A percentile compares a stretch with the other conserved stretches of the same genome.
Evolutionary conservation across 176 grass and related monocot species (phyloP).

Genomic region (Oryza coarctata): DNA sequence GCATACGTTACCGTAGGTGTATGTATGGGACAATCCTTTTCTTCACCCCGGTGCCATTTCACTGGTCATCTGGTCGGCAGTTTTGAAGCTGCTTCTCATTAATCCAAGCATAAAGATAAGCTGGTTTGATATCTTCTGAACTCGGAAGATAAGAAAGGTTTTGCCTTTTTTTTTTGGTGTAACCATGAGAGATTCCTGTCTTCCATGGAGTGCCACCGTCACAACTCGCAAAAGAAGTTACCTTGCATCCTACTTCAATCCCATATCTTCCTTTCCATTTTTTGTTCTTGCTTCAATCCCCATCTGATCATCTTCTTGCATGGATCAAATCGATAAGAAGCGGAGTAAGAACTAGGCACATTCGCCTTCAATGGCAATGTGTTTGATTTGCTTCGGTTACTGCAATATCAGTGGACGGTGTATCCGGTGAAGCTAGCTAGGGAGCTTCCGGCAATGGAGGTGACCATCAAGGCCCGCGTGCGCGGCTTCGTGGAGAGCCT

Average conservation of each 20-base stretch:
- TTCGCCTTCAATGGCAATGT: neutral
- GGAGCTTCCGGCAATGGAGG: neutral
- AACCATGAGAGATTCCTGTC: constrained; percentile 40
- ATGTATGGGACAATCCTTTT: constrained; percentile 31
- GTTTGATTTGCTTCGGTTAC: neutral
- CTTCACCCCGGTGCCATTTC: constrained; percentile 15
- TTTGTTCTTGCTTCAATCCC: neutral
- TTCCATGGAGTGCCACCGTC: constrained; percentile 34
- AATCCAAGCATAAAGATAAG: neutral
- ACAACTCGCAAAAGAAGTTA: neutral
- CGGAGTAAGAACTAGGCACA: neutral
- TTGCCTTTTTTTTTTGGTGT: neutral
- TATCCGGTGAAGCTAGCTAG: neutral
- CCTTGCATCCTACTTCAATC: neutral
- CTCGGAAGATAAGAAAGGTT: constrained; percentile 2
- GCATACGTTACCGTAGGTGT: too few species aligned
- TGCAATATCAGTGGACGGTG: neutral
- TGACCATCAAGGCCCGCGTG: neutral
- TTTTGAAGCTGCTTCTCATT: neutral
- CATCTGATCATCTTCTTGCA: neutral
- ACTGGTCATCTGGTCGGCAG: neutral
- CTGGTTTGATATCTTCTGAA: neutral
- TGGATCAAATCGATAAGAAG: neutral
- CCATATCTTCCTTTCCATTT: neutral
- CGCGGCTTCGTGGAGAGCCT: constrained; percentile 38